These are phyloP conservation scores for Scytalidium lignicola DNA, from an alignment of 2,329 filamentous ascomycete species.

Conservation along the genomic window DNA sequence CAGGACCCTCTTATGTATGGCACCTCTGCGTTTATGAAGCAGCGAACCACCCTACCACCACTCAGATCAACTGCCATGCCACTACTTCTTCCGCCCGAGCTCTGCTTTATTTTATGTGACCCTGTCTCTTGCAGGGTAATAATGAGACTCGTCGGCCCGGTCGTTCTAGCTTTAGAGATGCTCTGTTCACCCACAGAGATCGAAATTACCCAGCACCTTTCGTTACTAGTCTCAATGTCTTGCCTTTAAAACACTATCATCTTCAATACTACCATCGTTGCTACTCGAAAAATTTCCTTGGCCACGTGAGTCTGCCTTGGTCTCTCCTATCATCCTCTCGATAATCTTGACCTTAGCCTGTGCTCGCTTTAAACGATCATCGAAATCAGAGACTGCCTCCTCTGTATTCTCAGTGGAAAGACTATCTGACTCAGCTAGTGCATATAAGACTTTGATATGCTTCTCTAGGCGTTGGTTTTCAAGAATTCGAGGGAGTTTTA, in stretches of 20 bases:
- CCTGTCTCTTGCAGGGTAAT: too few species aligned
- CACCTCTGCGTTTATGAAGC: too few species aligned
- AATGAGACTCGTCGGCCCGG: too few species aligned
- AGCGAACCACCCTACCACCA: too few species aligned
- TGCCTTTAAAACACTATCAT: conserved; percentile 36
- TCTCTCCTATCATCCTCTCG: conserved; percentile 59
- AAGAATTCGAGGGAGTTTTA: conserved; percentile 39
- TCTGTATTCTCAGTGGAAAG: conserved; percentile 79
- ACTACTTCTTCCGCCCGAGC: too few species aligned
- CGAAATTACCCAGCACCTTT: not conserved
- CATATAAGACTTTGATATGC: conserved; percentile 70
- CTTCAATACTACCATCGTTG: conserved; percentile 41
- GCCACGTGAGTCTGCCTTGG: conserved; percentile 6
- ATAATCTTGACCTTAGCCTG: conserved; percentile 81
- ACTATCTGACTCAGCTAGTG: conserved; percentile 72
- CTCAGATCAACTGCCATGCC: too few species aligned
- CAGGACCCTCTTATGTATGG: too few species aligned
- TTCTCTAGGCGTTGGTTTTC: conserved; percentile 64
- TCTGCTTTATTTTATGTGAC: too few species aligned
- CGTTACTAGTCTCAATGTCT: conserved; percentile 15
- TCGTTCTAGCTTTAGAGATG: too few species aligned
- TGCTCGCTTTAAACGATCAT: conserved; percentile 80
- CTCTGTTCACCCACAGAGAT: too few species aligned
- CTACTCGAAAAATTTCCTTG: conserved; percentile 5
- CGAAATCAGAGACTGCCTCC: conserved; percentile 84